A percentile compares a stretch with the other conserved stretches of the same genome.
Evolutionary conservation across 805 yeast species (phyloP).

Genomic region (Helenozyma baotianmanensis): DNA sequence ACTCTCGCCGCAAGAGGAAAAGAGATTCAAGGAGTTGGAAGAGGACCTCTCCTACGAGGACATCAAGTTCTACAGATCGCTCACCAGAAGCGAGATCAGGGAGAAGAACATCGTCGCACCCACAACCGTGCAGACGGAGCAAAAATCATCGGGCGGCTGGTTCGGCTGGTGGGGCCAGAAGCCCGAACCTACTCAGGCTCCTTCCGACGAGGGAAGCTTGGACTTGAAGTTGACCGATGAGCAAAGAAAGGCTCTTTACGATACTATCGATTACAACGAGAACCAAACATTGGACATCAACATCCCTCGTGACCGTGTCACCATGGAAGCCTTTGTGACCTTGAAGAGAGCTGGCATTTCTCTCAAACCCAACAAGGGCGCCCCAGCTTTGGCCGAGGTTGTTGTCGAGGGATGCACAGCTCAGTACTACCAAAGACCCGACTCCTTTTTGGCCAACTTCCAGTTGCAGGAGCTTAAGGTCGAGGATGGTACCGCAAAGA

Average conservation of each 20-base stretch:
- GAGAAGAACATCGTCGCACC: slow-evolving; percentile 42
- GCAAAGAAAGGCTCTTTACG: slow-evolving; percentile 83
- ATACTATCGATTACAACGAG: slow-evolving; percentile 90
- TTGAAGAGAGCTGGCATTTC: slow-evolving; percentile 75
- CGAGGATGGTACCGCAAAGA: slow-evolving; percentile 77
- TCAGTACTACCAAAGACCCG: slow-evolving; percentile 70
- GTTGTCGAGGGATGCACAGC: slow-evolving; percentile 78
- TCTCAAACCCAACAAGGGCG: slow-evolving; percentile 39
- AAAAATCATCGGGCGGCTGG: slow-evolving; percentile 59
- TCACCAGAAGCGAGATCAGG: slow-evolving; percentile 64
- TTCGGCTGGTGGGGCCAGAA: slow-evolving; percentile 50
- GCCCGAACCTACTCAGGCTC: slow-evolving; percentile 23
- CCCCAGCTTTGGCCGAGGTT: slow-evolving; percentile 63
- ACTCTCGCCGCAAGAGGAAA: slow-evolving; percentile 23
- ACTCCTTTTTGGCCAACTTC: slow-evolving; percentile 67
- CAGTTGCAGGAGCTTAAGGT: slow-evolving; percentile 77
- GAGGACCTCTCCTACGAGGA: slow-evolving; percentile 65
- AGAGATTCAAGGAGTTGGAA: slow-evolving; percentile 51
- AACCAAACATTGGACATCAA: slow-evolving; percentile 46
- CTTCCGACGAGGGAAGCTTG: slow-evolving; percentile 19
- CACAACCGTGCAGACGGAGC: slow-evolving; percentile 12
- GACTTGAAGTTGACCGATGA: slow-evolving; percentile 62
- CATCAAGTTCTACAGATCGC: slow-evolving; percentile 75
- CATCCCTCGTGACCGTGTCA: slow-evolving; percentile 68
- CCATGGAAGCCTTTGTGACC: slow-evolving; percentile 61